Conservation (phyloP, 164 flowering plant species). For the Nelumbo lutea region DNA sequence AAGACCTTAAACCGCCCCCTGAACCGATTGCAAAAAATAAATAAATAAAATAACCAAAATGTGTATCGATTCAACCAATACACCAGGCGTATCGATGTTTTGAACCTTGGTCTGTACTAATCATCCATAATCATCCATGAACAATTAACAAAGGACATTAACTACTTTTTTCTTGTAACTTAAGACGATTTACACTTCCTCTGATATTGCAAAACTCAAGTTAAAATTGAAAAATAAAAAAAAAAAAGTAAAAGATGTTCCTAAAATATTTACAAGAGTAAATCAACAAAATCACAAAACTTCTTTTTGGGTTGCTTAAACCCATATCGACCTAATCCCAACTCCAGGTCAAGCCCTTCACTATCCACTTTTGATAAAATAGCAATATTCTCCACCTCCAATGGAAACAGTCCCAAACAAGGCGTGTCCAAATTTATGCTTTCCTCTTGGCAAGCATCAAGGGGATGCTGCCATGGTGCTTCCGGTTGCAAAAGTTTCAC, state of each 20-base stretch:
- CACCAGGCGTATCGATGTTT: too few relatives aligned
- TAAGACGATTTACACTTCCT: too few relatives aligned
- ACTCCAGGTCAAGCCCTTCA: slow-evolving; percentile 6
- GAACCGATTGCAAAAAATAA: too few relatives aligned
- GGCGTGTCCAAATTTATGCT: background rate
- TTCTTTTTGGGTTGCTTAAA: background rate
- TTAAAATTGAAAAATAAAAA: too few relatives aligned
- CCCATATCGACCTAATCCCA: slow-evolving; percentile 14
- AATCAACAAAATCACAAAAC: slow-evolving; percentile 1
- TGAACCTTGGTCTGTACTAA: too few relatives aligned
- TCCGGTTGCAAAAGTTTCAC: background rate
- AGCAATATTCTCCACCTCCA: slow-evolving; percentile 10
- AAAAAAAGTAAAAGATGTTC: background rate
- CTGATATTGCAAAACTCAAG: background rate
- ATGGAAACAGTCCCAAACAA: slow-evolving; percentile 11
- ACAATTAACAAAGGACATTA: too few relatives aligned
- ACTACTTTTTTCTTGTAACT: too few relatives aligned
- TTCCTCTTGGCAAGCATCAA: background rate
- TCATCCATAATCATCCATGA: too few relatives aligned
- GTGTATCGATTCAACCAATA: too few relatives aligned
- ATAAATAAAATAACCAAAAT: too few relatives aligned
- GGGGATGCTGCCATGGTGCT: background rate
- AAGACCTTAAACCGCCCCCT: too few relatives aligned
- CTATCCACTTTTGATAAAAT: slow-evolving; percentile 1
- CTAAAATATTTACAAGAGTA: background rate